phyloP scores from a whole-genome alignment of 331 rosid species.

The Spiraea crenata region DNA sequence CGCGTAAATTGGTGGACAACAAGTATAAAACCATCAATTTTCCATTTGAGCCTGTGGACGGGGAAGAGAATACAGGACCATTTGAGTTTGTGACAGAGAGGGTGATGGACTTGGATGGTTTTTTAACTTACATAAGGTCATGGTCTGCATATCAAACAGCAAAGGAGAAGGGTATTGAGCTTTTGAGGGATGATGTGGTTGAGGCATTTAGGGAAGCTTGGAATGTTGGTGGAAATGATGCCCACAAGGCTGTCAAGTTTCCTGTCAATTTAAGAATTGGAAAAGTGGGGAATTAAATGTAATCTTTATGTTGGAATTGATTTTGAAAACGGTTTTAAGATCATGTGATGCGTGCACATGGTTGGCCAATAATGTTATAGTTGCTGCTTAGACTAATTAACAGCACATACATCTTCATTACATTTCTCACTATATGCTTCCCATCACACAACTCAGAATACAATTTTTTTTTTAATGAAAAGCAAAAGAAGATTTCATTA shows the following conservation, averaged over 20 bases:
- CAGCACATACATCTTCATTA: too few species aligned
- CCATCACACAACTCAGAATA: too few species aligned
- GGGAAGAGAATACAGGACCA: conserved; percentile 55
- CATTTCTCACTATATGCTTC: too few species aligned
- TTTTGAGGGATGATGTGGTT: conserved; percentile 40
- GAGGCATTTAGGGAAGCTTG: conserved; percentile 53
- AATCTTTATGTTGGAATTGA: background rate
- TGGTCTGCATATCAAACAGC: conserved; percentile 81
- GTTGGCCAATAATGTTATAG: conserved; percentile 15
- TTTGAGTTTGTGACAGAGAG: conserved; percentile 52
- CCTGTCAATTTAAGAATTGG: conserved; percentile 69
- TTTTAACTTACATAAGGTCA: conserved; percentile 50
- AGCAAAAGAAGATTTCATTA: too few species aligned
- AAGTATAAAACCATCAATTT: conserved; percentile 54
- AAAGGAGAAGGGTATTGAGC: conserved; percentile 64
- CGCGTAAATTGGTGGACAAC: conserved; percentile 37
- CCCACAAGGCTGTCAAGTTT: conserved; percentile 40
- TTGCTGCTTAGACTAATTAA: too few species aligned
- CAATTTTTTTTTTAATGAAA: too few species aligned
- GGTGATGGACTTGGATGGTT: conserved; percentile 45
- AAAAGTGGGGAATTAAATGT: conserved; percentile 28
- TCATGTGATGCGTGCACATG: too few species aligned
- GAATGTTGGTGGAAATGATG: conserved; percentile 42
- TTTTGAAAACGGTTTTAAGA: background rate
- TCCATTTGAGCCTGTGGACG: conserved; percentile 69